These are phyloP conservation scores for Gossypium laxum DNA, from an alignment of 441 rosid species.

Conservation along the genomic window DNA sequence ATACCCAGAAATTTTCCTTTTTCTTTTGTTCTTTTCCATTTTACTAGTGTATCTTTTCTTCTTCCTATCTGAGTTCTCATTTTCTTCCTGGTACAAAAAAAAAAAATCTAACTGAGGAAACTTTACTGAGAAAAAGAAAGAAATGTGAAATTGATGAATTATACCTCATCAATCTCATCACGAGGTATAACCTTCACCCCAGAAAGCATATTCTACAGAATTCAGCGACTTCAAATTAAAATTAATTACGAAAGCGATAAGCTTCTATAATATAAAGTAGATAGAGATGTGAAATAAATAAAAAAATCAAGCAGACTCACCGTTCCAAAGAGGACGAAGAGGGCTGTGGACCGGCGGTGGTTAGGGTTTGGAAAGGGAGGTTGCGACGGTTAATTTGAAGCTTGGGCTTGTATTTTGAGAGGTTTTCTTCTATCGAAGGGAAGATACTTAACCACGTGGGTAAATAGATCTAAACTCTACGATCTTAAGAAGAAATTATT, in stretches of 20 bases:
- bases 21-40: conserved; percentile 30
- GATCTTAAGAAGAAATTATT: no score
- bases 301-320: background rate
- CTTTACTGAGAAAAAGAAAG: background rate
- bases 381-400: background rate
- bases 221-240: background rate
- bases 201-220: conserved; percentile 38
- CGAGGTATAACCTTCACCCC: conserved; percentile 71
- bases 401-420: background rate
- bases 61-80: conserved; percentile 21
- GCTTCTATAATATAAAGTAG: background rate
- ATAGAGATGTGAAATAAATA: background rate
- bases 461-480: background rate
- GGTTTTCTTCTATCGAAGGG: background rate
- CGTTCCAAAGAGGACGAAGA: background rate
- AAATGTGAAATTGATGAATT: background rate
- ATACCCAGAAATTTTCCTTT: conserved; percentile 22
- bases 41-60: conserved; percentile 21
- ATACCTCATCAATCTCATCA: conserved; percentile 38
- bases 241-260: background rate
- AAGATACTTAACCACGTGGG: background rate
- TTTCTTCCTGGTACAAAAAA: conserved; percentile 24
- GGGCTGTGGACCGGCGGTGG: background rate
- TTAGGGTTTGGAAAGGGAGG: background rate
- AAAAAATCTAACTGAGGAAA: background rate